phyloP scores from a whole-genome alignment of 352 stramenopile species.

The Pythium scleroteichum region DNA sequence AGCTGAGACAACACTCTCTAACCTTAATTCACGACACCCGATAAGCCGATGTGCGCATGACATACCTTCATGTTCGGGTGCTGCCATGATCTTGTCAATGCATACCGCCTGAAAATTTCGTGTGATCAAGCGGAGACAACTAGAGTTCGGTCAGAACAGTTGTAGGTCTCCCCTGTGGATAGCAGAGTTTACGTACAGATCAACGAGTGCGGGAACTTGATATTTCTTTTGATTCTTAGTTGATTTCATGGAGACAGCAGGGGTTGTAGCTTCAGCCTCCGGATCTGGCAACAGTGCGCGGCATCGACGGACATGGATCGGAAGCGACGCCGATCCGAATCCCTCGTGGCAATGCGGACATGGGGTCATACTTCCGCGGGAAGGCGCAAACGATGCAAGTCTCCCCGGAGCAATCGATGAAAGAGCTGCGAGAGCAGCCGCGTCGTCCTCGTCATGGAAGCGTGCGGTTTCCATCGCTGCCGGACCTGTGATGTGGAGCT shows the following conservation, averaged over 20 bases:
- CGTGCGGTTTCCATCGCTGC: constrained; percentile 14
- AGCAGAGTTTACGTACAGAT: constrained; percentile 41
- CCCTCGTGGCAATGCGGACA: constrained; percentile 63
- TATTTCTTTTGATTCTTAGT: constrained; percentile 34
- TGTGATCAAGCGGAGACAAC: constrained; percentile 60
- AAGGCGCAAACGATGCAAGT: constrained; percentile 16
- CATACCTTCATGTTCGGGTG: constrained; percentile 64
- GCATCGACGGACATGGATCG: constrained; percentile 66
- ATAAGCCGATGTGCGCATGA: not conserved
- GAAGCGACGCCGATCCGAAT: constrained; percentile 58
- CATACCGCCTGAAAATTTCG: constrained; percentile 72
- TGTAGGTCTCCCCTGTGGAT: not conserved
- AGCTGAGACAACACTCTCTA: not conserved
- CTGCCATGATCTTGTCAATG: constrained; percentile 59
- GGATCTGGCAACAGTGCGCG: constrained; percentile 40
- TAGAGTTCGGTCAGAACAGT: constrained; percentile 14
- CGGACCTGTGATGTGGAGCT: no score
- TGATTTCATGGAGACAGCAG: constrained; percentile 21
- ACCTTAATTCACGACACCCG: no score
- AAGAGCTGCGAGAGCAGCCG: constrained; percentile 39
- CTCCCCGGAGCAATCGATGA: constrained; percentile 20
- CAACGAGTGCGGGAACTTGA: constrained; percentile 49
- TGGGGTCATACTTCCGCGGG: constrained; percentile 24
- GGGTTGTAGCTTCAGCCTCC: constrained; percentile 30
- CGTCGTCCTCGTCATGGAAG: constrained; percentile 36